phyloP scores from a whole-genome alignment of 768 basidiomycete genomes.

The Kwoniella bestiolae region DNA sequence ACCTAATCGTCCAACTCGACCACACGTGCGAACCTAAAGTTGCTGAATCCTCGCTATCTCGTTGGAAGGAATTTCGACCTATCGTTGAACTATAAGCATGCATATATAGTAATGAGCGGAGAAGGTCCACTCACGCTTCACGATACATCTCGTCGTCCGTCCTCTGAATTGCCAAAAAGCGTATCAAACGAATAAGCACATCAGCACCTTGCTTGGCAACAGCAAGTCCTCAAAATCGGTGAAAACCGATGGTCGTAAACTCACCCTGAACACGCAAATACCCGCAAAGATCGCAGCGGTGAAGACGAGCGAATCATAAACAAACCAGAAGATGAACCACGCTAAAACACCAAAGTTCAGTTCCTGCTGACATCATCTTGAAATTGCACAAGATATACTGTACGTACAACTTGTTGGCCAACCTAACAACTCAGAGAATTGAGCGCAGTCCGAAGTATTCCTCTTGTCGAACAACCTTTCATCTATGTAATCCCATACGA shows the following conservation, averaged over 20 bases:
- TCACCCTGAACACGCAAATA: conserved; percentile 78
- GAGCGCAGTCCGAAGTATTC: conserved; percentile 90
- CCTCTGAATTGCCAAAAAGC: conserved; percentile 24
- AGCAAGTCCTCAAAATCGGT: neutral
- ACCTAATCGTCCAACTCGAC: neutral
- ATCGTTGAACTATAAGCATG: neutral
- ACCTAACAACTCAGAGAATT: conserved; percentile 73
- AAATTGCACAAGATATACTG: too few relatives aligned
- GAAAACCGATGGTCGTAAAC: conserved; percentile 21
- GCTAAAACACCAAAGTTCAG: conserved; percentile 60
- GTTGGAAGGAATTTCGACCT: conserved; percentile 26
- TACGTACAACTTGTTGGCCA: conserved; percentile 55
- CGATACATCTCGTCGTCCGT: conserved; percentile 52
- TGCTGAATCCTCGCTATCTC: neutral
- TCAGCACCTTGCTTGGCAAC: conserved; percentile 12
- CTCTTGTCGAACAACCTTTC: conserved; percentile 93
- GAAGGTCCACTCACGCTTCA: conserved; percentile 43
- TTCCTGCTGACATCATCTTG: neutral
- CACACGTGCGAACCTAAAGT: neutral
- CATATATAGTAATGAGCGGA: neutral
- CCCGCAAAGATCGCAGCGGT: conserved; percentile 80
- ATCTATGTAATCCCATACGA: conserved; percentile 92
- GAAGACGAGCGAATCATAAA: conserved; percentile 75
- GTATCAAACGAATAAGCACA: neutral
- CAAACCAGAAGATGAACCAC: conserved; percentile 84